These are phyloP conservation scores for Cucurbita moschata DNA, from an alignment of 306 rosid species.

Conservation along the genomic window DNA sequence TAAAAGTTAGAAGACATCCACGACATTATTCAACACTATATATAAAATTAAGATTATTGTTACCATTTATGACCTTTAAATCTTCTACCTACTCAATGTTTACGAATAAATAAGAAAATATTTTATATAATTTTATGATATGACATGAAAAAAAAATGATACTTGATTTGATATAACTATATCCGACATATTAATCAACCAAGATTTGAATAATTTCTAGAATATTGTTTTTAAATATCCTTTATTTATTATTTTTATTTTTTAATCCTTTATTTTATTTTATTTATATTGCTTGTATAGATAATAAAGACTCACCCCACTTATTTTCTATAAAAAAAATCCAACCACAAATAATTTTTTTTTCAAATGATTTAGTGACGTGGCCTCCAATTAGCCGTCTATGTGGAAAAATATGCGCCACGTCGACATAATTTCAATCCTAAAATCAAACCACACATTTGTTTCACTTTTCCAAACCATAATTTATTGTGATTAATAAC, in stretches of 20 bases:
- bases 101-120: no score
- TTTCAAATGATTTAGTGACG: not conserved
- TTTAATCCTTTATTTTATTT: no score
- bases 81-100: no score
- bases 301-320: not conserved
- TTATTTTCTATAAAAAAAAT: not conserved
- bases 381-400: not conserved
- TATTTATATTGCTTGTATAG: not conserved
- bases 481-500: not conserved
- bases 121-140: no score
- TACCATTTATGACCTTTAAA: no score
- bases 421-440: not conserved
- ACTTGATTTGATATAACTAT: not conserved
- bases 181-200: not conserved
- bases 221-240: not conserved
- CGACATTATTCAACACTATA: no score
- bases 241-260: not conserved
- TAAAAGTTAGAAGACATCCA: no score
- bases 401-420: not conserved
- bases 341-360: not conserved
- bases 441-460: not conserved
- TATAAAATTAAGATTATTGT: no score
- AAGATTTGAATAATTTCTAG: not conserved
- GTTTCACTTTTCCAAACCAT: not conserved
- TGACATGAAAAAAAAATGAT: no score